phyloP scores from a whole-genome alignment of 1,284 basidiomycete species.

The Ustanciosporium gigantosporum region DNA sequence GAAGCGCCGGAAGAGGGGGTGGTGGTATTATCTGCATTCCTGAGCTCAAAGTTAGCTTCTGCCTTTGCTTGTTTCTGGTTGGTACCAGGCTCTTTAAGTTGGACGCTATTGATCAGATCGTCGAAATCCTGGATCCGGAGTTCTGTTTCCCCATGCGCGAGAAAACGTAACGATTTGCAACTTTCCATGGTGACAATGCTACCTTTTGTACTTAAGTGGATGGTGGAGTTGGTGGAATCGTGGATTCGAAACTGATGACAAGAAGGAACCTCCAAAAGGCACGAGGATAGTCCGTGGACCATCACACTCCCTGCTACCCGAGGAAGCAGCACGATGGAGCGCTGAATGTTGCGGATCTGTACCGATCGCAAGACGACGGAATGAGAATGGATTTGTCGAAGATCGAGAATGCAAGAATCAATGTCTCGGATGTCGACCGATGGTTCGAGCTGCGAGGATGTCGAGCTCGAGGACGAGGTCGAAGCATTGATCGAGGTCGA shows the following conservation, averaged over 20 bases:
- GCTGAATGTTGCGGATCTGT: conserved; percentile 14
- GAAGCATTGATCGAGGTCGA: too few species aligned
- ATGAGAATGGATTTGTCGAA: too few species aligned
- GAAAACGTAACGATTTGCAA: conserved; percentile 5
- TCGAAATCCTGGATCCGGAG: conserved; percentile 45
- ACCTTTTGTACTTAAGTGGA: conserved; percentile 16
- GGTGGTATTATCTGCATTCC: too few species aligned
- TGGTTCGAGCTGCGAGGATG: too few species aligned
- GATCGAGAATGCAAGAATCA: too few species aligned
- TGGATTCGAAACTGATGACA: conserved; percentile 40
- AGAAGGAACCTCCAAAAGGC: conserved; percentile 5
- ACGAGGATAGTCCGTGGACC: conserved; percentile 9
- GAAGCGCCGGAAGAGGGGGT: too few species aligned
- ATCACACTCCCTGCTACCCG: conserved; percentile 30
- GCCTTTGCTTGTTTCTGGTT: too few species aligned
- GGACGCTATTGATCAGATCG: conserved; percentile 21
- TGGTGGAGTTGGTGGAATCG: conserved; percentile 2
- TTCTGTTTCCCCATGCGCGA: too few species aligned
- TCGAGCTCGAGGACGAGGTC: too few species aligned
- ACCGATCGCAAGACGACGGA: conserved; percentile 21
- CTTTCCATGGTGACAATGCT: conserved; percentile 23
- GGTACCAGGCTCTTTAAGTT: too few species aligned
- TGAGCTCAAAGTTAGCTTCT: too few species aligned
- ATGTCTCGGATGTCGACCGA: too few species aligned
- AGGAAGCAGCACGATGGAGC: conserved; percentile 16